Percentiles rank a stretch among this genome's conserved stretches.
phyloP scores from a whole-genome alignment of 23 red algal species.

The Gracilaria gracilis region DNA sequence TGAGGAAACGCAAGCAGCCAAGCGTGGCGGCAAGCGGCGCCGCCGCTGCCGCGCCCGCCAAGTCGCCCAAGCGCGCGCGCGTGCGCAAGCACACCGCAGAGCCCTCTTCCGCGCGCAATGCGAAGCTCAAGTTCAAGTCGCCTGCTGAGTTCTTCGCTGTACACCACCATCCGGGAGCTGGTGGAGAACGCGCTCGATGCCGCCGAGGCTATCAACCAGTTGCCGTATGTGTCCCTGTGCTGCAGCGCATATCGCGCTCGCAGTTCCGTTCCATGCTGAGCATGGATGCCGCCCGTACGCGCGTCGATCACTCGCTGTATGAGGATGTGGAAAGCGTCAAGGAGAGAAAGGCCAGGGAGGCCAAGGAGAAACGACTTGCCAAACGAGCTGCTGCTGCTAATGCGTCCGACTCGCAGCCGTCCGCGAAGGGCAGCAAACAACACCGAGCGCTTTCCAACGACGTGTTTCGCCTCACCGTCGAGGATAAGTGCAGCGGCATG shows the following conservation, averaged over 20 bases:
- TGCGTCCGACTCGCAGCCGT: neutral
- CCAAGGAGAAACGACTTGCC: constrained; percentile 41
- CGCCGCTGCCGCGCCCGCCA: neutral
- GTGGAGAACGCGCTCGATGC: constrained; percentile 94
- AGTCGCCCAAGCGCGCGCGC: constrained; percentile 9
- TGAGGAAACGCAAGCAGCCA: constrained; percentile 18
- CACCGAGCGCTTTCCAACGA: constrained; percentile 22
- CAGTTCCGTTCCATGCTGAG: constrained; percentile 65
- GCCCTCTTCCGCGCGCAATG: neutral
- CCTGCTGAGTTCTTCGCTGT: constrained; percentile 97
- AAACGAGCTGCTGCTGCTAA: constrained; percentile 16
- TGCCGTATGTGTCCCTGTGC: constrained; percentile 62
- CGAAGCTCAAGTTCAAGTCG: constrained; percentile 84
- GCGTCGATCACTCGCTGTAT: constrained; percentile 77
- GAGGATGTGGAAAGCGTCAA: constrained; percentile 69
- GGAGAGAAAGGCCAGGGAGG: constrained; percentile 55
- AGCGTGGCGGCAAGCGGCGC: too few relatives aligned
- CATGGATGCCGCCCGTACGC: constrained; percentile 17
- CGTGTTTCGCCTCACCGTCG: constrained; percentile 78
- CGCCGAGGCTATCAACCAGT: constrained; percentile 72
- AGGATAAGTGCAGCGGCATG: constrained; percentile 90
- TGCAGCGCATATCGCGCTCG: constrained; percentile 52
- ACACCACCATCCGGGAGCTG: constrained; percentile 93
- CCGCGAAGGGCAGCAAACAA: neutral
- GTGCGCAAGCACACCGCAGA: too few relatives aligned